Base-by-base conservation (phyloP, 2,329 filamentous ascomycete genomes). In the Ceratocystis smalleyi region DNA sequence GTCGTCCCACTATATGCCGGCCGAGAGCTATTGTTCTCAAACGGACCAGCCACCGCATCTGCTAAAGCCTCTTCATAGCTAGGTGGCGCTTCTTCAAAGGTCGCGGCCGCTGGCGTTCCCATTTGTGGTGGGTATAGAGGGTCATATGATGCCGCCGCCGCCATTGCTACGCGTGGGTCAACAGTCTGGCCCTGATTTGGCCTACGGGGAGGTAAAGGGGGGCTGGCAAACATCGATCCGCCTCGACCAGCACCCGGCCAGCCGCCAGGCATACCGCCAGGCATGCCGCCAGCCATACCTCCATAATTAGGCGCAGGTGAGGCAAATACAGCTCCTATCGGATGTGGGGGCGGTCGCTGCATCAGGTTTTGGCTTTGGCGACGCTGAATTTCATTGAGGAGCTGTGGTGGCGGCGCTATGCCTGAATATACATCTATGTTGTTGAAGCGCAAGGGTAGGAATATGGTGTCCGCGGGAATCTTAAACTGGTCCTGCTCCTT, bases 11-110 rank as follows among this genome's bases (percentile, higher is more conserved):
- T 83, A 72, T 88, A 91, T 15, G 83, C 84, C 32, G 86, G 83
- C 69, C 91, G 79, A 30, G 86, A 71, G 49, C 74, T 71, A 67
- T 70, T 68, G 77, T 67, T 87, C 71, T 89, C 82, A 64, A 90
- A 83, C 1, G 89, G 88, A 43, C 83, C 86, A 0, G 77, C 74
- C 67, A 94, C 75, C 66, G 85, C 83, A 68, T 89, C 86, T 5
- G 90, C 91, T 75, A 96, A 86, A 12, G 90, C 91, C 74, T 96
- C 91, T 74, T 96, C 91, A 71, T 97, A 97, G 70, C 89, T 96
- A 6, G 91, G 91, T 19, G 92, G 91, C n/a, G 90, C 89, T 64
- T 94, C 90, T 40, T 89, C 86, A 68, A 82, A 78, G 0, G 73
- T 71, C 19, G 77, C 73, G 1, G 73, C 78, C 1, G 74, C 76